Evolutionary conservation across 2,329 filamentous ascomycete species (phyloP), one percentile per base, ranked within the genome.

Genomic region (Epichloe amarillans): DNA sequence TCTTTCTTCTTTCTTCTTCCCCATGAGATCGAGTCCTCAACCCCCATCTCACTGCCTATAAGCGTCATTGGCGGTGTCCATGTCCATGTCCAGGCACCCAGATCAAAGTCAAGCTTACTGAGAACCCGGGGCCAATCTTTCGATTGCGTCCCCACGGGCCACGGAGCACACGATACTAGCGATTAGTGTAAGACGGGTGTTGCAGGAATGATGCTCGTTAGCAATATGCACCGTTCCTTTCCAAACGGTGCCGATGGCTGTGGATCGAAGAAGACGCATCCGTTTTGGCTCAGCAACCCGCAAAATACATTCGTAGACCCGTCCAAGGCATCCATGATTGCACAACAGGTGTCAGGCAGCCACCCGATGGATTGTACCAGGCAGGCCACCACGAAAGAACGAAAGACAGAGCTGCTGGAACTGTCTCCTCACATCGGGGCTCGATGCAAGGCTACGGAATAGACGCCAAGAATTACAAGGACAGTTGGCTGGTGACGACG

Each of bases 401-500:
- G 14, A 43, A 43, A 19, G 10, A 43, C 3, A 10, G 12, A 26
- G 23, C 23, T 36, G 5, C 21, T 26, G 17, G 7, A 10, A 19
- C 17, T n/a, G 23, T 45, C 42, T 26, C 44, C 33, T 23, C 15
- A 19, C 30, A 44, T 44, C 23, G 17, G 17, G 39, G 33, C 10
- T 36, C 12, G 42, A 45, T 44, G 47, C 40, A 44, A 49, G 47
- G 39, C 40, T 44, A 8, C 47, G 30, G 8, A 30, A 30, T 30
- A 30, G 15, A 41, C 38, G 11, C 46, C 15, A 3, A 26, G 12
- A 47, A 21, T 23, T 23, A 23, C 6, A 7, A 30, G 26, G 26
- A 30, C 26, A 30, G 26, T 8, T 30, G 26, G 26, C 26, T 10
- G 47, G 46, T 50, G 51, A 53, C 45, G 51, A 50, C 49, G 41